Conservation (phyloP, 768 basidiomycete species). For the Tulasnella sp. region DNA sequence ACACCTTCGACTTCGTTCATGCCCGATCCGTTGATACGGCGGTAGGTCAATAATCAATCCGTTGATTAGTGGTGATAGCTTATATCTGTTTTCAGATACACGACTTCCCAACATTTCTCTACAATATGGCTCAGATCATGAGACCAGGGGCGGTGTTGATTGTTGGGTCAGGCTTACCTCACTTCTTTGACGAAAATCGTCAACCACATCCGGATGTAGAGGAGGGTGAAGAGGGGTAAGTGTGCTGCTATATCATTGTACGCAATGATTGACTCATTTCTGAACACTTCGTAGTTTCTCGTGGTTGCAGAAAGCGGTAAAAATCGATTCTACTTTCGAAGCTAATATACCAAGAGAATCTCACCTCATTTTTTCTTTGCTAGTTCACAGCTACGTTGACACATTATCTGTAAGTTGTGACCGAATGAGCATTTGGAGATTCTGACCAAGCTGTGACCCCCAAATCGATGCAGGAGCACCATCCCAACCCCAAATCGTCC, state of each 20-base stretch:
- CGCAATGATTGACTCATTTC: too few species aligned
- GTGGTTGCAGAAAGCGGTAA: constrained; percentile 5
- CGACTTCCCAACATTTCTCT: constrained; percentile 8
- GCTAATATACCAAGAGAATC: too few species aligned
- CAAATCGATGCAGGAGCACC: too few species aligned
- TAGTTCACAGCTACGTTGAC: too few species aligned
- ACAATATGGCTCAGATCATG: constrained; percentile 7
- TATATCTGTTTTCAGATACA: background rate
- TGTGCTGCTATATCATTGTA: too few species aligned
- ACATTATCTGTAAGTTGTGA: too few species aligned
- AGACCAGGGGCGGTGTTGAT: constrained; percentile 2
- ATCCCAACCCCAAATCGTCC: too few species aligned
- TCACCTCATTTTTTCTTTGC: too few species aligned
- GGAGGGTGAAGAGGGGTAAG: constrained; percentile 5
- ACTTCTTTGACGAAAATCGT: constrained; percentile 5
- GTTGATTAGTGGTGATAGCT: too few species aligned
- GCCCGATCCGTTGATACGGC: constrained; percentile 1
- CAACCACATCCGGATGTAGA: background rate
- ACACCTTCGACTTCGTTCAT: constrained; percentile 11
- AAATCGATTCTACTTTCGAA: too few species aligned
- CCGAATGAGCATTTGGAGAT: too few species aligned
- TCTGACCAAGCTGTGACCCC: too few species aligned
- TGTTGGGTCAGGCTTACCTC: constrained; percentile 2
- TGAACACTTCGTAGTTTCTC: background rate
- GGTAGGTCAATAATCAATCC: background rate